These are phyloP conservation scores for Xylaria castorea DNA, from an alignment of 495 filamentous ascomycete genomes.

Conservation along the genomic window DNA sequence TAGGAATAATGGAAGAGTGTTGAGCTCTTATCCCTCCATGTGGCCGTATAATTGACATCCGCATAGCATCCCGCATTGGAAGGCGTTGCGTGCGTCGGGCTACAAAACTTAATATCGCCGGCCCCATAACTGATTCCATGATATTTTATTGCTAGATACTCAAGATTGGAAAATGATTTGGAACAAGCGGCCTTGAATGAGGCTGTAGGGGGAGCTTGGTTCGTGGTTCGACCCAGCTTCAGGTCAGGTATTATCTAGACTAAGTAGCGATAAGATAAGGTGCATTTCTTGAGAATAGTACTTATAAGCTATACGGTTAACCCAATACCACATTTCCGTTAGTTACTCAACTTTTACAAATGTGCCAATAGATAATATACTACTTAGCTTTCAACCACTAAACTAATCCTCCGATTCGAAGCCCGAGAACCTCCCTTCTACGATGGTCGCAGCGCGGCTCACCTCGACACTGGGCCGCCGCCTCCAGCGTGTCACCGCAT, in stretches of 20 bases:
- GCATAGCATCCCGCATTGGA: not conserved
- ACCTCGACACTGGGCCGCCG: conserved; percentile 23
- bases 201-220: not conserved
- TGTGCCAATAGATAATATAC: not conserved
- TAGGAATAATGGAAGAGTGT: not conserved
- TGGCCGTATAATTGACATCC: no score
- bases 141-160: not conserved
- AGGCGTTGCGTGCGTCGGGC: not conserved
- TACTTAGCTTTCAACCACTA: not conserved
- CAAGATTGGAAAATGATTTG: not conserved
- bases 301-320: not conserved
- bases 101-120: not conserved
- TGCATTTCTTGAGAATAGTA: not conserved
- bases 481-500: conserved; percentile 26
- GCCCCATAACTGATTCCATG: not conserved
- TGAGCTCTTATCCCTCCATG: no score
- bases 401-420: not conserved
- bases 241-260: not conserved
- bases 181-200: not conserved
- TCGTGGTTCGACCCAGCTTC: not conserved
- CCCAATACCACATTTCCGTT: not conserved
- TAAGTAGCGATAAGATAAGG: conserved; percentile 24
- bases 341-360: not conserved
- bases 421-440: not conserved
- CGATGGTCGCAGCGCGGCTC: conserved; percentile 42